phyloP scores from a whole-genome alignment of 1,284 basidiomycete species.

The Ustilago bromivora region DNA sequence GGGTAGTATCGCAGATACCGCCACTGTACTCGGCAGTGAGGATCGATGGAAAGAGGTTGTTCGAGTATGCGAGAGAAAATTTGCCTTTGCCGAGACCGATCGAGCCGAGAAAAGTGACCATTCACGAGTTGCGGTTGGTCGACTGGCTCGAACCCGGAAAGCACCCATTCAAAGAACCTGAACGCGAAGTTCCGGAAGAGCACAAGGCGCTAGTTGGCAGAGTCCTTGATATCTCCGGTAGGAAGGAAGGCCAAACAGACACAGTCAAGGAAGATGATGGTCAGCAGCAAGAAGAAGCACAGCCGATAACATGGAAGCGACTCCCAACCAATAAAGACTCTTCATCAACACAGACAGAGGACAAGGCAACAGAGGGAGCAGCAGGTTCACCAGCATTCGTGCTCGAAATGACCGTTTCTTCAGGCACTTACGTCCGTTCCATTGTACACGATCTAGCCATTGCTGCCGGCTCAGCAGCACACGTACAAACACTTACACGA shows the following conservation, averaged over 20 bases:
- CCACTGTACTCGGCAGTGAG: conserved; percentile 89
- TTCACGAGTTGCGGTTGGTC: conserved; percentile 80
- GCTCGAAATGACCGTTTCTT: conserved; percentile 67
- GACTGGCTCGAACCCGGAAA: conserved; percentile 60
- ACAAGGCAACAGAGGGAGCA: conserved; percentile 1
- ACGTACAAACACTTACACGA: conserved; percentile 65
- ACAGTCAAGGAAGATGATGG: conserved; percentile 40
- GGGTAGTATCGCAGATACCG: conserved; percentile 82
- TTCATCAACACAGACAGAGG: conserved; percentile 13
- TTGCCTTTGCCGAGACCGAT: conserved; percentile 92
- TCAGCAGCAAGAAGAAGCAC: conserved; percentile 10
- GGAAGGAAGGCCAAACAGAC: conserved; percentile 38
- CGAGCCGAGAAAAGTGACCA: conserved; percentile 83
- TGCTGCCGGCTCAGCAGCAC: conserved; percentile 61
- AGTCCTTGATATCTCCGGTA: conserved; percentile 58
- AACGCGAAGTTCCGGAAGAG: conserved; percentile 56
- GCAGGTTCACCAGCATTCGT: conserved; percentile 56
- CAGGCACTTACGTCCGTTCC: conserved; percentile 67
- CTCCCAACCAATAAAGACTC: conserved; percentile 13
- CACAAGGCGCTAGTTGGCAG: conserved; percentile 59
- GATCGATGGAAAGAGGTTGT: conserved; percentile 95
- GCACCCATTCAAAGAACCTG: conserved; percentile 60
- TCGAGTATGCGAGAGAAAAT: conserved; percentile 93
- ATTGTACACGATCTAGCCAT: conserved; percentile 67
- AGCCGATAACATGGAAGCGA: conserved; percentile 14